A percentile compares a stretch with the other conserved stretches of the same genome.
phyloP scores from a whole-genome alignment of 257 asterid species.

The Dorcoceras hygrometricum region DNA sequence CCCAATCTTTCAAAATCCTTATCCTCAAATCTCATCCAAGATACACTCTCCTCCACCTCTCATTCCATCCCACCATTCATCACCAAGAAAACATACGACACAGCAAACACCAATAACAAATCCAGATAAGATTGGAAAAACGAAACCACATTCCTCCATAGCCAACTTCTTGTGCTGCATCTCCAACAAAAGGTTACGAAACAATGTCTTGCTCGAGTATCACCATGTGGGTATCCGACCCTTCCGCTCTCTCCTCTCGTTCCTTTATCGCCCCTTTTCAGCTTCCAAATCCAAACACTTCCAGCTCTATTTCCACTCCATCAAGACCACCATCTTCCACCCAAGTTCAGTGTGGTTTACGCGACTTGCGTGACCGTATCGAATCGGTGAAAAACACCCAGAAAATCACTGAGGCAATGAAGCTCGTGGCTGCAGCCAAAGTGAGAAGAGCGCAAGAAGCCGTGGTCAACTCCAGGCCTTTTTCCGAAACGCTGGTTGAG shows the following conservation, averaged over 20 bases:
- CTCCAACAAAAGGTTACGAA: constrained; percentile 18
- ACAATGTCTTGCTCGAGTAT: constrained; percentile 77
- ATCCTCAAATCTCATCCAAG: constrained; percentile 73
- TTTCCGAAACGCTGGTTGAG: constrained; percentile 82
- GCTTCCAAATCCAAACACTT: constrained; percentile 45
- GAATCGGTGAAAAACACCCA: constrained; percentile 80
- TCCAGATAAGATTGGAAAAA: constrained; percentile 30
- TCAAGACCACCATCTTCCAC: constrained; percentile 47
- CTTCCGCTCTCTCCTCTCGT: constrained; percentile 62
- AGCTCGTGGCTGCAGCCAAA: constrained; percentile 94
- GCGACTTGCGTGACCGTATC: constrained; percentile 82
- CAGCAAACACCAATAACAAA: constrained; percentile 30
- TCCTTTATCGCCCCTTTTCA: constrained; percentile 59
- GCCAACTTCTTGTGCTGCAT: constrained; percentile 28
- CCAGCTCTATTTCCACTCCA: constrained; percentile 17
- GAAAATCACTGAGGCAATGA: constrained; percentile 96
- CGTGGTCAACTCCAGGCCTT: constrained; percentile 81
- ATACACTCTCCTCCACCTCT: constrained; percentile 68
- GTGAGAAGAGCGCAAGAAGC: constrained; percentile 95
- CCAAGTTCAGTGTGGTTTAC: constrained; percentile 66
- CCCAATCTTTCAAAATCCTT: constrained; percentile 57
- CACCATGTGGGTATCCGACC: constrained; percentile 68
- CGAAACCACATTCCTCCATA: constrained; percentile 15
- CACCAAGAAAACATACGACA: constrained; percentile 23
- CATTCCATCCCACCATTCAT: constrained; percentile 35